These are phyloP conservation scores for Oenanthe javanica DNA, from an alignment of 140 eudicot species.

Conservation along the genomic window DNA sequence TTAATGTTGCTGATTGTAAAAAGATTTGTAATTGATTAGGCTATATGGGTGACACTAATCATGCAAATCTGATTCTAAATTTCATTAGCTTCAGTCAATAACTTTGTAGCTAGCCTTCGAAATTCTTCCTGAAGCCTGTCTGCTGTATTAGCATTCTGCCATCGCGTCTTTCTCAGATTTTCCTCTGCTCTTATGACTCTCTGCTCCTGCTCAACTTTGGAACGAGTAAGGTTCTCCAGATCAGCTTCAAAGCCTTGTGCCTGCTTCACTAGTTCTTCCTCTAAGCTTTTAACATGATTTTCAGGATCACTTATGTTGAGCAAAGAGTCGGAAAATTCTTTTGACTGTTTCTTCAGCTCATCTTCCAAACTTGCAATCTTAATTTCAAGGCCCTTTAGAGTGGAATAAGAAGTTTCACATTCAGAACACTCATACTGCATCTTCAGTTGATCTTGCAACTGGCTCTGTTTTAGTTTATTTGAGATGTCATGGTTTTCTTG, in stretches of 20 bases:
- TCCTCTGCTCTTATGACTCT: conserved; percentile 87
- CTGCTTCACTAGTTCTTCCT: conserved; percentile 72
- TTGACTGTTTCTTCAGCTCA: too few species aligned
- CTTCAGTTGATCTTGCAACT: too few species aligned
- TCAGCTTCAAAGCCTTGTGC: conserved; percentile 74
- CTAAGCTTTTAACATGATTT: conserved; percentile 49
- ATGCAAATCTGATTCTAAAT: too few species aligned
- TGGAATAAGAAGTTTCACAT: too few species aligned
- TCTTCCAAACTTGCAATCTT: too few species aligned
- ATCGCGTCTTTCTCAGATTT: conserved; percentile 51
- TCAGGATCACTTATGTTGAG: conserved; percentile 41
- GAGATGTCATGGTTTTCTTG: too few species aligned
- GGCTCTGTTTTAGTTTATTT: too few species aligned
- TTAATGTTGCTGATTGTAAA: too few species aligned
- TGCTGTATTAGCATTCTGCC: conserved; percentile 76
- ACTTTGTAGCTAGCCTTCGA: conserved; percentile 56
- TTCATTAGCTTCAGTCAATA: conserved; percentile 64
- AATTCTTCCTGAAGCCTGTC: conserved; percentile 90
- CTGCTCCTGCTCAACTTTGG: conserved; percentile 85
- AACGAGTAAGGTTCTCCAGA: conserved; percentile 50
- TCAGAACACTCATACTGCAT: too few species aligned
- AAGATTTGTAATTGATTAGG: too few species aligned
- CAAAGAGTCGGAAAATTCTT: conserved; percentile 27
- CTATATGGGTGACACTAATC: too few species aligned
- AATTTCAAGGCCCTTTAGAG: too few species aligned